Evolutionary conservation across 257 asterid genomes (phyloP), one percentile per base, ranked within the genome.

Genomic region (Orobanche coerulescens): DNA sequence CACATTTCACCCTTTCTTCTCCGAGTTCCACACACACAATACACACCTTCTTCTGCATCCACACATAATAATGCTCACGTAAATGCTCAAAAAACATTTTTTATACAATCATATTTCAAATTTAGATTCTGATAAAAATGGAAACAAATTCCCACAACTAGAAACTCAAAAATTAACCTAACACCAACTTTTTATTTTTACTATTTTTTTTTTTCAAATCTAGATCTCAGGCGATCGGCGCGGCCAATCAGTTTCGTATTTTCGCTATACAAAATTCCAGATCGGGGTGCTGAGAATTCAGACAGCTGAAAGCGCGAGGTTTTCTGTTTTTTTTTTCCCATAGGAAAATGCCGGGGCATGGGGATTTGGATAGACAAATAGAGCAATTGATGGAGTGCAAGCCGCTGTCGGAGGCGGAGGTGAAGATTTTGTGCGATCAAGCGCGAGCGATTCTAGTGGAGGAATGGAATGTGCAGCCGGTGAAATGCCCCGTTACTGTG

Each of bases 401-500:
- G 82, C 93, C 87, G 60, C 72, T 90, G 23, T 47, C 90, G 52
- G 96, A 85, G 76, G 81, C 83, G 71, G 97, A 90, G 87, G 97
- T 90, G 76, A 87, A 79, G 71, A 22, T 63, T 68, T 66, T 90
- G 71, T 90, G 96, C 81, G 96, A 90, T 72, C 96, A 87, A 64
- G 96, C 97, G 34, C 79, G 95, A 61, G 87, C 86, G 71, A 83
- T 90, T 75, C 76, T 90, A 68, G 96, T 90, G 64, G 97, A 90
- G 75, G 97, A 90, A 72, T 80, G 96, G 96, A 90, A 90, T 57
- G 97, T 90, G 67, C 97, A 90, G 81, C 97, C 97, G 75, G 97
- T 90, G 62, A 90, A 87, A 79, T 90, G 97, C 65, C 97, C 96
- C 20, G 96, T 90, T 2, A 90, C 97, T 33, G 95, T 90, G 51